Percentiles rank a stretch among this genome's conserved stretches.
phyloP scores from a whole-genome alignment of 129 eudicot genomes.

The Lactuca saligna region DNA sequence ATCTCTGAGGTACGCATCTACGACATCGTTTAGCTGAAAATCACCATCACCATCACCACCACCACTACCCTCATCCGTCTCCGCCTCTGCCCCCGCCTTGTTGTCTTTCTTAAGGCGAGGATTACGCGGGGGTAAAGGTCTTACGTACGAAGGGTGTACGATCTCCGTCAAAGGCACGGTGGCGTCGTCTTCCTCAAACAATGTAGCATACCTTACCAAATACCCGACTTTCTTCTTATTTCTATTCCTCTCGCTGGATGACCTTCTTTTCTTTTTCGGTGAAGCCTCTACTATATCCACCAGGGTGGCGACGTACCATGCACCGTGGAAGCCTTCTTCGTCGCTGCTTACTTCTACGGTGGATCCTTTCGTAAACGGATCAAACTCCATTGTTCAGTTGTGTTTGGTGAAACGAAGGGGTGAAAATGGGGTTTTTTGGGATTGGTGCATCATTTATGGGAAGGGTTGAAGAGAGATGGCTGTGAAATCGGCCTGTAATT shows the following conservation, averaged over 20 bases:
- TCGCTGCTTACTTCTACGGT: conserved; percentile 29
- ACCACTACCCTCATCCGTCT: background rate
- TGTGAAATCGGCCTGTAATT: background rate
- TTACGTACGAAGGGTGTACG: conserved; percentile 27
- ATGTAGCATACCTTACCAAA: conserved; percentile 41
- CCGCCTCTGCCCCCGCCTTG: background rate
- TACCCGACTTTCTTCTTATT: background rate
- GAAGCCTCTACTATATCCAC: background rate
- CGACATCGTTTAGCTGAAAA: conserved; percentile 49
- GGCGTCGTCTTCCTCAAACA: conserved; percentile 23
- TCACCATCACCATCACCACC: background rate
- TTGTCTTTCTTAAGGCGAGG: background rate
- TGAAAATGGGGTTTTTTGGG: background rate
- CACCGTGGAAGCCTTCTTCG: conserved; percentile 30
- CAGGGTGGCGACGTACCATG: conserved; percentile 34
- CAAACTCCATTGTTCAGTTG: conserved; percentile 1
- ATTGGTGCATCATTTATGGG: background rate
- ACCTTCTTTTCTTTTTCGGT: background rate
- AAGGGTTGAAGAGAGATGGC: background rate
- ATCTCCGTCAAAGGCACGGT: conserved; percentile 42
- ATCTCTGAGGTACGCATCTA: conserved; percentile 60
- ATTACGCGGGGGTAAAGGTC: conserved; percentile 54
- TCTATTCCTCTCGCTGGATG: conserved; percentile 4
- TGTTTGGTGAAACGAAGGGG: background rate
- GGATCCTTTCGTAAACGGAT: conserved; percentile 11